phyloP scores from a whole-genome alignment of 345 rosid species.

The Eucalyptus pumila region DNA sequence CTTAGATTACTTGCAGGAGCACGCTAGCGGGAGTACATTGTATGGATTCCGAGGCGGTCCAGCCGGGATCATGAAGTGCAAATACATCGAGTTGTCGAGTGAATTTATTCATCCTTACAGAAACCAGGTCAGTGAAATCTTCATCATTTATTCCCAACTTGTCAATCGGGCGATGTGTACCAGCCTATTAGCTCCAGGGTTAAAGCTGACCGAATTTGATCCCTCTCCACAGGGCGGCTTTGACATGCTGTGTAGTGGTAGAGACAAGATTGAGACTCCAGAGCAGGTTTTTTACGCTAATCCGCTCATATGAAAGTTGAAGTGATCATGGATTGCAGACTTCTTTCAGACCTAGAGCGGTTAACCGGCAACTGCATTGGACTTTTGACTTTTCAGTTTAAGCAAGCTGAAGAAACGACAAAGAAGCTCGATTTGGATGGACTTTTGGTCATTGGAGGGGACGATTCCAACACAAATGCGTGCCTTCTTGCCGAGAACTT shows the following conservation, averaged over 20 bases:
- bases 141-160: not conserved
- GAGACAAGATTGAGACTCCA: constrained; percentile 99
- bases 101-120: constrained; percentile 74
- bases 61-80: constrained; percentile 95
- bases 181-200: not conserved
- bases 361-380: not conserved
- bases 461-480: constrained; percentile 99
- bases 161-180: not conserved
- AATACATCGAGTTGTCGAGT: constrained; percentile 53
- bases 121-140: constrained; percentile 46
- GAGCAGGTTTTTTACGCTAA: constrained; percentile 56
- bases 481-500: constrained; percentile 95
- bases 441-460: constrained; percentile 91
- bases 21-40: constrained; percentile 51
- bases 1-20: constrained; percentile 79
- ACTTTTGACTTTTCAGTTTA: constrained; percentile 40
- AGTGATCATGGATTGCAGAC: not conserved
- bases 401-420: constrained; percentile 97
- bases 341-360: not conserved
- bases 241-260: constrained; percentile 98
- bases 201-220: not conserved
- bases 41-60: constrained; percentile 97
- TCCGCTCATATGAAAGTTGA: not conserved
- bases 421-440: constrained; percentile 88
- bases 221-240: constrained; percentile 71